A percentile compares a stretch with the other conserved stretches of the same genome.
Evolutionary conservation across 2,329 filamentous ascomycete species (phyloP).

Genomic region (Talaromyces sp.): DNA sequence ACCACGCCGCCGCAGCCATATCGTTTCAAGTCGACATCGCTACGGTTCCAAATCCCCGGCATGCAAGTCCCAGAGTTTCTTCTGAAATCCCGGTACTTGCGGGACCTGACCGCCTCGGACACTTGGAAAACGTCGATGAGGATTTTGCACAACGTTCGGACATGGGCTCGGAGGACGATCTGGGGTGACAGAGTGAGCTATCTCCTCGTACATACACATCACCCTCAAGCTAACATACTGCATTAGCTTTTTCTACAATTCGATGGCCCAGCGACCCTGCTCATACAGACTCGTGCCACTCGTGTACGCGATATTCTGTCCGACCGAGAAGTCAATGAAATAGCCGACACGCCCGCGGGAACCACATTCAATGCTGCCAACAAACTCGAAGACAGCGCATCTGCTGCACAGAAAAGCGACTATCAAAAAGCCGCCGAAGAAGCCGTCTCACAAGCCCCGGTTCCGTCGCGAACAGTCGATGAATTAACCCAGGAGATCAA

Average conservation of each 20-base stretch:
- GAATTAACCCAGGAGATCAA: slow-evolving; percentile 21
- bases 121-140: slow-evolving; percentile 67
- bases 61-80: slow-evolving; percentile 60
- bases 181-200: slow-evolving; percentile 75
- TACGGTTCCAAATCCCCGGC: slow-evolving; percentile 74
- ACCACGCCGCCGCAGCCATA: slow-evolving; percentile 74
- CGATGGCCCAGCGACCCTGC: slow-evolving; percentile 75
- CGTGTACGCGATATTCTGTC: slow-evolving; percentile 74
- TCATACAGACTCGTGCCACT: slow-evolving; percentile 83
- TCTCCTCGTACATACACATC: background rate
- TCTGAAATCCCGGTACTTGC: slow-evolving; percentile 68
- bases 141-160: slow-evolving; percentile 66
- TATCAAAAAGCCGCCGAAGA: slow-evolving; percentile 19
- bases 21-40: slow-evolving; percentile 71
- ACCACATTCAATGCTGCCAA: slow-evolving; percentile 57
- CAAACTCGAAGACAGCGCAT: slow-evolving; percentile 13
- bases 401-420: slow-evolving; percentile 12
- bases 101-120: slow-evolving; percentile 64
- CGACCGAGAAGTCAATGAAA: slow-evolving; percentile 77
- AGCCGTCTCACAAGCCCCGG: slow-evolving; percentile 20
- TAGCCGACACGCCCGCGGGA: slow-evolving; percentile 76
- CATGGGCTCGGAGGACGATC: slow-evolving; percentile 72
- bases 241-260: slow-evolving; percentile 77
- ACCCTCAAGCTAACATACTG: slow-evolving; percentile 1
- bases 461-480: slow-evolving; percentile 23